These are phyloP conservation scores for Epichloe glyceriae DNA, from an alignment of 2,329 filamentous ascomycete species.

Conservation along the genomic window DNA sequence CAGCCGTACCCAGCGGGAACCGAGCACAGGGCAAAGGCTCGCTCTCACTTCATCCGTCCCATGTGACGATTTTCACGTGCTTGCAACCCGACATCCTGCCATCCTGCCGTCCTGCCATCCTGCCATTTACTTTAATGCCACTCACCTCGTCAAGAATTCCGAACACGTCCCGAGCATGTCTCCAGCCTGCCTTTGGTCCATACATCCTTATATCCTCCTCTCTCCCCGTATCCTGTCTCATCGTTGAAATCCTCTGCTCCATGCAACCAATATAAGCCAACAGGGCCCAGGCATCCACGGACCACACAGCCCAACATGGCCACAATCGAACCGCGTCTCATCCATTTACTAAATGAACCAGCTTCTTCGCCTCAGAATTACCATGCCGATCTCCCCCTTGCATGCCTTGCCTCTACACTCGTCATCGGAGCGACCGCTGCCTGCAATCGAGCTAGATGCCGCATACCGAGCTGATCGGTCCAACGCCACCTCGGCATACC, in stretches of 20 bases:
- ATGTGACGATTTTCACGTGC: conserved; percentile 8
- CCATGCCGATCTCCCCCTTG: conserved; percentile 43
- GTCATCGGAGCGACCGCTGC: conserved; percentile 31
- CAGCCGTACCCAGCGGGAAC: no score
- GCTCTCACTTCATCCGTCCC: not conserved
- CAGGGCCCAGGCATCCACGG: not conserved
- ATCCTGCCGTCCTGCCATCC: conserved; percentile 4
- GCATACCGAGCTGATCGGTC: conserved; percentile 27
- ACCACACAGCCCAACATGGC: conserved; percentile 38
- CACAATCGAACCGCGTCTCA: conserved; percentile 55
- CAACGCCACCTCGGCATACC: conserved; percentile 16
- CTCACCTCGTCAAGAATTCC: conserved; percentile 2
- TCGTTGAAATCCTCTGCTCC: not conserved
- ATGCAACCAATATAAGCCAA: conserved; percentile 3
- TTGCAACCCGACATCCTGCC: conserved; percentile 2
- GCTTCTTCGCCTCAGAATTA: conserved; percentile 31
- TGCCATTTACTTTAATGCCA: conserved; percentile 1
- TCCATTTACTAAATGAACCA: conserved; percentile 49
- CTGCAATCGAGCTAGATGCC: conserved; percentile 39
- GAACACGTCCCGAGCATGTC: conserved; percentile 7
- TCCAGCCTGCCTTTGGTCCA: not conserved
- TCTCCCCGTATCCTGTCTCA: not conserved
- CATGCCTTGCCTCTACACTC: conserved; percentile 33
- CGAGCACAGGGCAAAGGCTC: no score
- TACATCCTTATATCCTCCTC: conserved; percentile 1